These are phyloP conservation scores for Monilinia polystroma DNA, from an alignment of 2,329 filamentous ascomycete genomes.

Conservation along the genomic window DNA sequence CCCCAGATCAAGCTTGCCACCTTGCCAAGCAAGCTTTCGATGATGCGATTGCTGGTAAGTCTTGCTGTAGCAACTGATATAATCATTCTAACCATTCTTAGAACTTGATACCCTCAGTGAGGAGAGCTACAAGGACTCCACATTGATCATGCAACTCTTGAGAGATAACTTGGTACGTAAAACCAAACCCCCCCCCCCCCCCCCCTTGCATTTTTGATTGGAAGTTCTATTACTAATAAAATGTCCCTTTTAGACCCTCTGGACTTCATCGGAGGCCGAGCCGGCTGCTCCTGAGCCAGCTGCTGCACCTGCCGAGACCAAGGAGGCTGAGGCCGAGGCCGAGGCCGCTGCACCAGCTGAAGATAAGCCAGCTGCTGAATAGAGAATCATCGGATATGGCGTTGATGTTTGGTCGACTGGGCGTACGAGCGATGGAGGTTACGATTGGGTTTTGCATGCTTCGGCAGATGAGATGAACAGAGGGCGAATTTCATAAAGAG, in stretches of 20 bases:
- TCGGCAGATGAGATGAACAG: constrained; percentile 36
- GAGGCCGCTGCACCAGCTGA: constrained; percentile 52
- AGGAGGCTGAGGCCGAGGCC: constrained; percentile 42
- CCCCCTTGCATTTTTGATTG: neutral
- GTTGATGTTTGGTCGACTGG: constrained; percentile 40
- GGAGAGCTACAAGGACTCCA: constrained; percentile 98
- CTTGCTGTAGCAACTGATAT: constrained; percentile 11
- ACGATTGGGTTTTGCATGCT: constrained; percentile 38
- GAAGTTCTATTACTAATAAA: constrained; percentile 18
- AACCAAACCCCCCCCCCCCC: neutral
- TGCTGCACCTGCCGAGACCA: constrained; percentile 50
- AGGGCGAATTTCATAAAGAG: constrained; percentile 32
- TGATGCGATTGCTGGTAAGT: constrained; percentile 83
- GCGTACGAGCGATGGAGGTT: constrained; percentile 35
- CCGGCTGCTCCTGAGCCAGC: constrained; percentile 62
- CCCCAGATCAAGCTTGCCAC: constrained; percentile 94
- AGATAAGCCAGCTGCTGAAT: constrained; percentile 39
- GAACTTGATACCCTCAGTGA: constrained; percentile 95
- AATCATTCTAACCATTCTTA: constrained; percentile 26
- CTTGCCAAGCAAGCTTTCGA: constrained; percentile 99
- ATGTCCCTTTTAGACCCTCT: constrained; percentile 72
- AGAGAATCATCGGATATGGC: constrained; percentile 36
- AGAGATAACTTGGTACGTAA: constrained; percentile 75
- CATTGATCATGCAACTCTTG: constrained; percentile 97
- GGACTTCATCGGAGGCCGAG: constrained; percentile 98